phyloP scores from a whole-genome alignment of 495 filamentous ascomycete species.

The Penicillium manginii region DNA sequence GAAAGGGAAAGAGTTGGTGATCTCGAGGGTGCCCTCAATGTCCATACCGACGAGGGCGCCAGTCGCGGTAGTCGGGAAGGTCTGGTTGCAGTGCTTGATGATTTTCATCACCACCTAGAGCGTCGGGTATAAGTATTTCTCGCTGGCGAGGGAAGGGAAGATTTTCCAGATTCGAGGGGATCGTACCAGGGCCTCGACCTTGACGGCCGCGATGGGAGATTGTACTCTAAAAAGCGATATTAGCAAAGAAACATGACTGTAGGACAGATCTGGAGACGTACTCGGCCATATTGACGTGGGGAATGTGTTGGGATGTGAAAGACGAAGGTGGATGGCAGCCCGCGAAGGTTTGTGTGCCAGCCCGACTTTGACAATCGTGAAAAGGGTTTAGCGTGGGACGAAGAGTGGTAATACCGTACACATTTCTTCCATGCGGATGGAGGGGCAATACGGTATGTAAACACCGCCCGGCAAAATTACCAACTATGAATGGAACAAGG shows the following conservation, averaged over 20 bases:
- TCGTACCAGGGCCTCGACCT: slow-evolving; percentile 81
- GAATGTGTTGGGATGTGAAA: slow-evolving; percentile 31
- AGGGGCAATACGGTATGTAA: slow-evolving; percentile 27
- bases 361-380: slow-evolving; percentile 20
- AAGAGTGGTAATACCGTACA: slow-evolving; percentile 7
- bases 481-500: no score
- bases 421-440: background rate
- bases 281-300: slow-evolving; percentile 51
- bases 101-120: slow-evolving; percentile 92
- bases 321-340: slow-evolving; percentile 25
- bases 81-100: slow-evolving; percentile 85
- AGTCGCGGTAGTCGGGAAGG: slow-evolving; percentile 87
- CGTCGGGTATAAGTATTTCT: slow-evolving; percentile 31
- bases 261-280: slow-evolving; percentile 24
- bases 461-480: slow-evolving; percentile 1
- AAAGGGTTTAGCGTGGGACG: slow-evolving; percentile 29
- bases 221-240: slow-evolving; percentile 34
- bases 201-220: slow-evolving; percentile 72
- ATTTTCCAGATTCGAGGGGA: slow-evolving; percentile 36
- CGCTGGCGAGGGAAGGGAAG: slow-evolving; percentile 35
- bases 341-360: slow-evolving; percentile 51
- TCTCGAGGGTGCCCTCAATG: slow-evolving; percentile 75
- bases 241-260: slow-evolving; percentile 3
- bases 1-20: slow-evolving; percentile 96
- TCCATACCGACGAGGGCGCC: slow-evolving; percentile 95